Evolutionary conservation across 192 early-diverging fungal genomes (phyloP).

Genomic region (Backusella liffmaniae): DNA sequence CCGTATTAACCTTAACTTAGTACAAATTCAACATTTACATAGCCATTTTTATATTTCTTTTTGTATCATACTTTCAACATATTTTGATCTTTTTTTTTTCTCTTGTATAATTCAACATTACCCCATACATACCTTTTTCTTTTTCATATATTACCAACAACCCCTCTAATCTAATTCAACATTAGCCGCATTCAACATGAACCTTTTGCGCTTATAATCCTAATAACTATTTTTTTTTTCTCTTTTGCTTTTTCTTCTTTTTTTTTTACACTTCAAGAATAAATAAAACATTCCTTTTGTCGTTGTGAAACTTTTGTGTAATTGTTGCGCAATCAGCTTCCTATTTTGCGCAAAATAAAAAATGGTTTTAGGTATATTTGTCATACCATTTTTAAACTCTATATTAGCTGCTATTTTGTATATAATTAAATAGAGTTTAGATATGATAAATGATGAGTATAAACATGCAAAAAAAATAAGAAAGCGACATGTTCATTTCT

Average conservation of each 20-base stretch:
- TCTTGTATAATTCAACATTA: constrained; percentile 18
- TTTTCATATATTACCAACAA: background rate
- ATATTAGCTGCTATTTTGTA: no score
- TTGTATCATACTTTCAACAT: constrained; percentile 11
- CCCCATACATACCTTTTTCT: background rate
- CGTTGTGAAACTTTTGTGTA: background rate
- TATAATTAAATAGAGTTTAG: no score
- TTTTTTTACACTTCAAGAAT: background rate
- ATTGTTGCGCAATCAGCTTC: background rate
- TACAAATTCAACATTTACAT: constrained; percentile 10
- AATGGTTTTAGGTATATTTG: background rate
- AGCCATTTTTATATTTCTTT: background rate
- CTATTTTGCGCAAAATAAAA: background rate
- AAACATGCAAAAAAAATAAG: background rate
- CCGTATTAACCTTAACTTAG: background rate
- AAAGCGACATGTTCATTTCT: background rate
- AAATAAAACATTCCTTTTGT: background rate
- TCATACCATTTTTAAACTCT: background rate
- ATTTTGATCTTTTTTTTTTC: background rate
- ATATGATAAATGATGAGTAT: no score
- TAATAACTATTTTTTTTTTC: background rate
- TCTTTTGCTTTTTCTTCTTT: background rate
- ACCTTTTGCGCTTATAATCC: background rate
- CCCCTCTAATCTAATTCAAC: constrained; percentile 13
- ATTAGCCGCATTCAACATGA: constrained; percentile 20